Base-by-base conservation (phyloP, 2,329 filamentous ascomycete genomes). In the Pseudogymnoascus sp. region DNA sequence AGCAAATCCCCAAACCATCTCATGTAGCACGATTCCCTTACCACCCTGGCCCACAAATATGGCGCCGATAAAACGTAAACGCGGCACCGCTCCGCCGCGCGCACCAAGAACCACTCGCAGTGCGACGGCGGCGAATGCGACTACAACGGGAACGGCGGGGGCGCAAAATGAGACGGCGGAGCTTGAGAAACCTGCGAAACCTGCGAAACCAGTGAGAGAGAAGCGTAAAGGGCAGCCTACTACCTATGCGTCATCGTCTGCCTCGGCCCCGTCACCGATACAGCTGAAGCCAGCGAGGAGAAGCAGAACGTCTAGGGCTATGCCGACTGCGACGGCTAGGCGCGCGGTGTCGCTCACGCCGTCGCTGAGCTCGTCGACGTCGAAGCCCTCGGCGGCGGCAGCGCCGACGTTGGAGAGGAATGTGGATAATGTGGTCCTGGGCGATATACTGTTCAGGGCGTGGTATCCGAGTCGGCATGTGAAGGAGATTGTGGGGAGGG, bases 391-490 rank as follows among this genome's bases (percentile, higher is more conserved):
- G 10, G 51, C 51, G 34, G 51, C 51, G 4, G 4, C 51, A 21
- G 63, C 31, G 39, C 63, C 54, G 63, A 62, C 45, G 14, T 60
- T 66, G 8, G 87, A 89, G 69, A 89, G 90, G 64, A 96, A 96
- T 74, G 89, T 97, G 68, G 86, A 92, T 73, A 90, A 91, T 73
- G 90, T 97, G 62, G 88, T 96, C 63, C 81, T 97, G 66, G 93
- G 93, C 4, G 86, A 92, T 71, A 81, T 95, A 34, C 86, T 87
- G 71, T 96, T 97, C 78, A 87, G 88, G 70, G 90, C 93, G 2
- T 96, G 93, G 92, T 97, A 95, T 75, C 91, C 92, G 6, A 96
- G 91, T 14, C 95, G 93, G 75, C 96, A 97, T 75, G 81, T 80
- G 77, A 96, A 84, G 79, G 92, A 87, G 64, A 79, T 86, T 6